Evolutionary conservation across 495 filamentous ascomycete genomes (phyloP).

Genomic region (Penicillium daleae): DNA sequence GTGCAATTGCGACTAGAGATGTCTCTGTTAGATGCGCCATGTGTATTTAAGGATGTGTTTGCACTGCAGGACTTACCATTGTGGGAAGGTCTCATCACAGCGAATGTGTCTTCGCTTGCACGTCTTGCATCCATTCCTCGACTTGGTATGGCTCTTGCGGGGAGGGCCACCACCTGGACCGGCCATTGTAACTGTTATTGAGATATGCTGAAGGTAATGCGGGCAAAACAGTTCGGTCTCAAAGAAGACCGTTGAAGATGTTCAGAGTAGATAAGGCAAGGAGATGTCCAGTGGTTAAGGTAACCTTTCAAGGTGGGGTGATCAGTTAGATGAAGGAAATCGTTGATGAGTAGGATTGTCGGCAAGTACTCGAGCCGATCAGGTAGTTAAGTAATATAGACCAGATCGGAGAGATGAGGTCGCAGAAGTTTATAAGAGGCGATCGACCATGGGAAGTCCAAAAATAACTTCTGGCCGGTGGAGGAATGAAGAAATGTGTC

Average conservation of each 20-base stretch:
- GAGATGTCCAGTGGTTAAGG: slow-evolving; percentile 3
- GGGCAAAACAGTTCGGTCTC: neutral
- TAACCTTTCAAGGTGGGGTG: neutral
- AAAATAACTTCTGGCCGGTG: slow-evolving; percentile 20
- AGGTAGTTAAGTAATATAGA: slow-evolving; percentile 6
- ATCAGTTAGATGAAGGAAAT: neutral
- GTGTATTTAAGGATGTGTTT: neutral
- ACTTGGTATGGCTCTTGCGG: slow-evolving; percentile 90
- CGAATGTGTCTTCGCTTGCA: slow-evolving; percentile 98
- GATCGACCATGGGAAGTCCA: slow-evolving; percentile 16
- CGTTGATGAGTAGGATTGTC: no score
- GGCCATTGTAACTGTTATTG: slow-evolving; percentile 40
- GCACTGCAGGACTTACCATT: slow-evolving; percentile 69
- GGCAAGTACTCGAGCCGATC: neutral
- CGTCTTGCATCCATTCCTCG: slow-evolving; percentile 93
- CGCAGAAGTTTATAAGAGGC: slow-evolving; percentile 14
- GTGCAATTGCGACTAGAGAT: slow-evolving; percentile 86
- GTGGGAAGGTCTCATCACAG: slow-evolving; percentile 95
- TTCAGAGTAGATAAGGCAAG: neutral
- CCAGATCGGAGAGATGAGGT: slow-evolving; percentile 3
- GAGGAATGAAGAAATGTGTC: slow-evolving; percentile 15
- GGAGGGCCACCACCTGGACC: slow-evolving; percentile 58
- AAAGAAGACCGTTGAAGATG: neutral
- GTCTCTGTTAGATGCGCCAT: slow-evolving; percentile 4
- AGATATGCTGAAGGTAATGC: neutral